These are phyloP conservation scores for Cymodocea nodosa DNA, from an alignment of 116 monocot species.

Conservation along the genomic window DNA sequence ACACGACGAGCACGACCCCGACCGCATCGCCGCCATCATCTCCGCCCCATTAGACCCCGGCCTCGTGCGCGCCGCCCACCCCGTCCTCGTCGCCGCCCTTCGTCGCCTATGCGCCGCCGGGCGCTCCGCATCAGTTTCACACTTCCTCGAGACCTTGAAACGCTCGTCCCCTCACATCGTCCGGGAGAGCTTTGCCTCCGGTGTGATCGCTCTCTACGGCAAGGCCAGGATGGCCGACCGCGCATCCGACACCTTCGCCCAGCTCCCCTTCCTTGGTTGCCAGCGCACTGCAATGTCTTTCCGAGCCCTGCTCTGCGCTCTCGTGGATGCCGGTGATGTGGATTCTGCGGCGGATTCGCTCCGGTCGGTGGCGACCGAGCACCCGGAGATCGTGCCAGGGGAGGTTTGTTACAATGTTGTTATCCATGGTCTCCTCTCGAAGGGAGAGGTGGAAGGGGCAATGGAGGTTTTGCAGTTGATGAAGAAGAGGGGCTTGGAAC, in stretches of 20 bases:
- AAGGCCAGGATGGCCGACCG: not conserved
- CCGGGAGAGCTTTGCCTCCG: not conserved
- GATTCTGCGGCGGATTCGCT: constrained; percentile 8
- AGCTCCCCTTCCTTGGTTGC: constrained; percentile 2
- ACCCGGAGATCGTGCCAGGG: constrained; percentile 29
- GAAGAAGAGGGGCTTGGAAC: constrained; percentile 25
- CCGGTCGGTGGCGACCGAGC: constrained; percentile 12
- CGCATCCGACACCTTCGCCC: constrained; percentile 2
- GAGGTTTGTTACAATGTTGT: constrained; percentile 47
- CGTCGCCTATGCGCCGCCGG: not conserved
- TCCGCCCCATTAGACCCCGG: not conserved
- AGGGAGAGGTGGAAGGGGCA: constrained; percentile 37
- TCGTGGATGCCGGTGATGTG: constrained; percentile 12
- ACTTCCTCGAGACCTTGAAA: constrained; percentile 5
- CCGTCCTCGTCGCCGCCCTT: not conserved
- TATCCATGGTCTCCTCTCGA: constrained; percentile 26
- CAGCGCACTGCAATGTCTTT: constrained; percentile 34
- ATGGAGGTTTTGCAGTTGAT: constrained; percentile 28
- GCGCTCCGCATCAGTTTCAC: not conserved
- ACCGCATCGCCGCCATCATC: not conserved
- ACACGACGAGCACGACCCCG: not conserved
- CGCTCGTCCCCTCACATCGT: constrained; percentile 1
- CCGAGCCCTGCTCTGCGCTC: constrained; percentile 54
- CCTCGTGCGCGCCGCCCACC: constrained; percentile 1
- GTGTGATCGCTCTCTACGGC: constrained; percentile 4